phyloP scores from a whole-genome alignment of 2,329 filamentous ascomycete genomes.

The Penicillium sp. region DNA sequence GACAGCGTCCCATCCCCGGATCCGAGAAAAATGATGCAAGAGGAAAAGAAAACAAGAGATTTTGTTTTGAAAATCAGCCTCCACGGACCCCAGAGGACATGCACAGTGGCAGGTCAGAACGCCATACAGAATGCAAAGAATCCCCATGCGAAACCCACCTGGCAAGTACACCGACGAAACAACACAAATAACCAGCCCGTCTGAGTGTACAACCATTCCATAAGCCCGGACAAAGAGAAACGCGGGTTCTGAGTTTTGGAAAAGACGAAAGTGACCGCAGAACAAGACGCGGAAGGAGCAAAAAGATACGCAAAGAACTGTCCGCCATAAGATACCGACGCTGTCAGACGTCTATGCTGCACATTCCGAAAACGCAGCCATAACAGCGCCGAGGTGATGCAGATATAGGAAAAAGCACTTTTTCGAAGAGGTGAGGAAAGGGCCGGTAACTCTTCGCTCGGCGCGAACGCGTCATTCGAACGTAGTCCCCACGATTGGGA shows the following conservation, averaged over 20 bases:
- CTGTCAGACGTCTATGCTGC: constrained; percentile 42
- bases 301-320: constrained; percentile 24
- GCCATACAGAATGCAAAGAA: constrained; percentile 45
- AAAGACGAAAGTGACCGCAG: constrained; percentile 18
- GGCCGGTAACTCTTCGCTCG: constrained; percentile 38
- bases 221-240: constrained; percentile 27
- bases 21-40: constrained; percentile 30
- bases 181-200: neutral
- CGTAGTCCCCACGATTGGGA: constrained; percentile 32
- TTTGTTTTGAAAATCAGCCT: constrained; percentile 26
- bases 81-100: constrained; percentile 36
- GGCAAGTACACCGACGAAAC: neutral
- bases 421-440: constrained; percentile 31
- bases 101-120: constrained; percentile 39
- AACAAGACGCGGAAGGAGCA: constrained; percentile 22
- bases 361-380: constrained; percentile 41
- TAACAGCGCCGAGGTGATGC: constrained; percentile 40
- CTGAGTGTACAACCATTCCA: constrained; percentile 1
- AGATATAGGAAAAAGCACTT: constrained; percentile 39
- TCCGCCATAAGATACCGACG: constrained; percentile 44
- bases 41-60: constrained; percentile 24
- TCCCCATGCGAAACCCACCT: constrained; percentile 21
- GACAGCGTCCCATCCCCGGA: constrained; percentile 34
- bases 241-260: constrained; percentile 12
- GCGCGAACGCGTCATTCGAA: constrained; percentile 40